Conservation (phyloP, 768 basidiomycete species). For the Lanmaoa pseudosensibilis region DNA sequence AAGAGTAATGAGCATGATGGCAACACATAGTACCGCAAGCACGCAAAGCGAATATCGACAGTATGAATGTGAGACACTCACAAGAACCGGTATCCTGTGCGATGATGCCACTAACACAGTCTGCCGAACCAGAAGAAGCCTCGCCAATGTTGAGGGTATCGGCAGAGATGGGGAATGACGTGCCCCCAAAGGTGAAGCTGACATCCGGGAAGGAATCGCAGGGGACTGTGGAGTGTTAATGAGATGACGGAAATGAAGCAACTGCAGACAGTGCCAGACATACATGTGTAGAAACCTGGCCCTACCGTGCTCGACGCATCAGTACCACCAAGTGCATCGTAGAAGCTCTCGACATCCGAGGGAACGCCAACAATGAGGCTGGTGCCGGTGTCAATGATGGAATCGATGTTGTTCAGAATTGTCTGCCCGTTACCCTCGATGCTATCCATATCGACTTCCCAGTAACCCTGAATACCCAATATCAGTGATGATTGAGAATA, state of each 20-base stretch:
- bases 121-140: slow-evolving; percentile 14
- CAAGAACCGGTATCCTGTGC: neutral
- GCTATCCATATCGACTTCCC: slow-evolving; percentile 19
- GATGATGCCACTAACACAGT: slow-evolving; percentile 36
- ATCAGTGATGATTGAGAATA: neutral
- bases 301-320: slow-evolving; percentile 20
- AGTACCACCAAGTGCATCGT: slow-evolving; percentile 26
- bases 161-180: slow-evolving; percentile 32
- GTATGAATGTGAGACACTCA: neutral
- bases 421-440: neutral
- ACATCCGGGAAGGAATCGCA: slow-evolving; percentile 30
- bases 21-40: neutral
- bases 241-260: neutral
- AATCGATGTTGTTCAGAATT: slow-evolving; percentile 6
- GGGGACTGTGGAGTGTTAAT: slow-evolving; percentile 19
- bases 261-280: slow-evolving; percentile 21
- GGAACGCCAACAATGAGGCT: slow-evolving; percentile 11
- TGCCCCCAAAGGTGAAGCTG: slow-evolving; percentile 38
- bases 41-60: too few relatives aligned
- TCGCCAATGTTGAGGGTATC: slow-evolving; percentile 41
- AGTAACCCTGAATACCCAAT: slow-evolving; percentile 11
- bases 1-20: slow-evolving; percentile 5
- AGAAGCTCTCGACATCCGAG: slow-evolving; percentile 18
- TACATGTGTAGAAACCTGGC: slow-evolving; percentile 35
- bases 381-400: slow-evolving; percentile 26